phyloP scores from a whole-genome alignment of 1,139 yeast species.

The Blastobotrys arbuscula region DNA sequence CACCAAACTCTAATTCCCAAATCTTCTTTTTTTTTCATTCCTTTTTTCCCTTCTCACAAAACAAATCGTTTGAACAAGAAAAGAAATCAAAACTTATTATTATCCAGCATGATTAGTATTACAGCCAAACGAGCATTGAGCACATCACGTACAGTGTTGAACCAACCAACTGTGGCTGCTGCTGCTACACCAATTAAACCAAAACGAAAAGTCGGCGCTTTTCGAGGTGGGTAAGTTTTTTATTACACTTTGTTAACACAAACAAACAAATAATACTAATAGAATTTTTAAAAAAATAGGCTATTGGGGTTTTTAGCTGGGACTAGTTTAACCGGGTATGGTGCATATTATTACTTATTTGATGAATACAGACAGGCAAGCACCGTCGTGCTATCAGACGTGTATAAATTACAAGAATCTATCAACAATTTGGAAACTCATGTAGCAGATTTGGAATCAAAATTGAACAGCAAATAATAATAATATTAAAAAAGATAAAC shows the following conservation, averaged over 20 bases:
- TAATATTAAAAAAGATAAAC: neutral
- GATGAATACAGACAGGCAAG: conserved; percentile 74
- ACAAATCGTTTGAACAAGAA: too few relatives aligned
- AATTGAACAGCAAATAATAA: conserved; percentile 16
- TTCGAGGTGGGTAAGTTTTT: conserved; percentile 32
- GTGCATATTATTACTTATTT: conserved; percentile 68
- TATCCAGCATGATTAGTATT: neutral
- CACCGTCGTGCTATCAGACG: conserved; percentile 68
- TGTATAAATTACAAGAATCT: conserved; percentile 61
- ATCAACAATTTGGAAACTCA: conserved; percentile 59
- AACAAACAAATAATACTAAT: neutral
- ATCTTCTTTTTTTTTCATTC: too few relatives aligned
- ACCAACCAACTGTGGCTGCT: conserved; percentile 1
- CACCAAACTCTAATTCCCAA: neutral
- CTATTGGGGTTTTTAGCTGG: conserved; percentile 70
- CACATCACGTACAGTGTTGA: conserved; percentile 3
- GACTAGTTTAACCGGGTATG: conserved; percentile 65
- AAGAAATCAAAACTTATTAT: too few relatives aligned
- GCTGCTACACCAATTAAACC: conserved; percentile 12
- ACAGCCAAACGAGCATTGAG: conserved; percentile 1
- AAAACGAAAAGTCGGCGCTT: conserved; percentile 29
- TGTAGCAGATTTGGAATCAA: conserved; percentile 31
- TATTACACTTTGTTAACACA: neutral
- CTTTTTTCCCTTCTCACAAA: too few relatives aligned
- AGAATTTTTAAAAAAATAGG: conserved; percentile 10